These are phyloP conservation scores for Chaetomium cochliodes DNA, from an alignment of 495 filamentous ascomycete species.

Conservation along the genomic window DNA sequence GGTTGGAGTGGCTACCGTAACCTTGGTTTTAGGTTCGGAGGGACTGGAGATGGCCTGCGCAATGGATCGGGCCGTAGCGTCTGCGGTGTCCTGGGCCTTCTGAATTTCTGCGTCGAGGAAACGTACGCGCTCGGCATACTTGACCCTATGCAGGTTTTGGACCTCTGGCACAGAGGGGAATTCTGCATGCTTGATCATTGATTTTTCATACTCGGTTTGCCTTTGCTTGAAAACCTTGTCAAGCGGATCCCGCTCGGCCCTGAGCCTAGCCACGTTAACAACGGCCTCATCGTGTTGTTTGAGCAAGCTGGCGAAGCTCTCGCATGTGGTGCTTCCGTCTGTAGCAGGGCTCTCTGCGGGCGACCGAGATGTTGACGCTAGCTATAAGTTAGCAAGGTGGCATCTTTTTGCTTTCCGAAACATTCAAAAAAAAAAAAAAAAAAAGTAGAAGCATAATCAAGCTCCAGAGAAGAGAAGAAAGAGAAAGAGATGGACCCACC, in stretches of 20 bases:
- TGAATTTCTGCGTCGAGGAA: constrained; percentile 2
- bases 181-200: constrained; percentile 28
- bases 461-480: too few species aligned
- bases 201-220: constrained; percentile 29
- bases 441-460: neutral
- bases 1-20: neutral
- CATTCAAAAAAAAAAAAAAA: too few species aligned
- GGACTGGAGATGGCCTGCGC: neutral
- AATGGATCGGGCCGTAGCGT: neutral
- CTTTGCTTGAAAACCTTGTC: constrained; percentile 23
- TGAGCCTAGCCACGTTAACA: constrained; percentile 4
- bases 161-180: constrained; percentile 37
- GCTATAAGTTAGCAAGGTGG: neutral
- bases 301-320: neutral
- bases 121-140: constrained; percentile 3
- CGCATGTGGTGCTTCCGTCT: neutral
- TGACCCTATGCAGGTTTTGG: constrained; percentile 26
- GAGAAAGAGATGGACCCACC: neutral
- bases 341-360: neutral
- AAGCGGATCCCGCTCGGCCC: constrained; percentile 14
- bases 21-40: neutral
- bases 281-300: neutral
- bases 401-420: neutral
- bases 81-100: constrained; percentile 6
- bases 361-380: constrained; percentile 2